phyloP scores from a whole-genome alignment of 2,329 filamentous ascomycete genomes.

The Fusarium sp. region DNA sequence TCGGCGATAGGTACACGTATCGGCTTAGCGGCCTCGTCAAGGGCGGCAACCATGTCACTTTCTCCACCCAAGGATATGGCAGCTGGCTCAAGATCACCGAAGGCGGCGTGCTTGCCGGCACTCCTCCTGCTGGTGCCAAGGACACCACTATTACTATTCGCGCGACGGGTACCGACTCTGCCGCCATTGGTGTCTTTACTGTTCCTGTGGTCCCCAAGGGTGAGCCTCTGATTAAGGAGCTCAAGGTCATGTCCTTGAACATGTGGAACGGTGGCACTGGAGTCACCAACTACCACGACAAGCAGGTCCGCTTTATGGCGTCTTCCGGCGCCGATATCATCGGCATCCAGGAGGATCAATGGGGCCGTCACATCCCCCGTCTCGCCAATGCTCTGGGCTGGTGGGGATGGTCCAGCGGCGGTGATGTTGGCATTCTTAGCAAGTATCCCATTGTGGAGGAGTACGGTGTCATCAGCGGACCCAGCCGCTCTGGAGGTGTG shows the following conservation, averaged over 20 bases:
- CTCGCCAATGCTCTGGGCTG: conserved; percentile 55
- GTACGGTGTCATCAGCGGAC: conserved; percentile 40
- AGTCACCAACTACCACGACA: conserved; percentile 52
- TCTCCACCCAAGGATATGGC: conserved; percentile 40
- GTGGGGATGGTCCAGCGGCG: conserved; percentile 50
- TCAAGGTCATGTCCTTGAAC: conserved; percentile 54
- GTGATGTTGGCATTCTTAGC: conserved; percentile 51
- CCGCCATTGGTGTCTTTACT: conserved; percentile 43
- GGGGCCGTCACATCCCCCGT: conserved; percentile 45
- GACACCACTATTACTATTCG: conserved; percentile 43
- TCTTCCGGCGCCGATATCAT: conserved; percentile 50
- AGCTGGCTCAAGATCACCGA: conserved; percentile 50
- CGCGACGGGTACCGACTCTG: conserved; percentile 44
- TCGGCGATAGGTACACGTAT: conserved; percentile 49
- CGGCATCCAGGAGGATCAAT: conserved; percentile 52
- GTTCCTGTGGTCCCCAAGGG: conserved; percentile 48
- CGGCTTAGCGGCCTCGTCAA: conserved; percentile 49
- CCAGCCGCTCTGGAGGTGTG: conserved; percentile 43
- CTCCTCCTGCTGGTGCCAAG: conserved; percentile 38
- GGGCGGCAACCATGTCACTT: conserved; percentile 42
- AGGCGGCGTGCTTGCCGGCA: conserved; percentile 53
- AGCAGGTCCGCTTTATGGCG: conserved; percentile 53
- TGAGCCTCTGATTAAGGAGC: conserved; percentile 47
- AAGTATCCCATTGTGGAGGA: conserved; percentile 54
- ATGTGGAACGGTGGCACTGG: conserved; percentile 54